Conservation (phyloP, 148 eudicot species). For the Vaccinium darrowii region DNA sequence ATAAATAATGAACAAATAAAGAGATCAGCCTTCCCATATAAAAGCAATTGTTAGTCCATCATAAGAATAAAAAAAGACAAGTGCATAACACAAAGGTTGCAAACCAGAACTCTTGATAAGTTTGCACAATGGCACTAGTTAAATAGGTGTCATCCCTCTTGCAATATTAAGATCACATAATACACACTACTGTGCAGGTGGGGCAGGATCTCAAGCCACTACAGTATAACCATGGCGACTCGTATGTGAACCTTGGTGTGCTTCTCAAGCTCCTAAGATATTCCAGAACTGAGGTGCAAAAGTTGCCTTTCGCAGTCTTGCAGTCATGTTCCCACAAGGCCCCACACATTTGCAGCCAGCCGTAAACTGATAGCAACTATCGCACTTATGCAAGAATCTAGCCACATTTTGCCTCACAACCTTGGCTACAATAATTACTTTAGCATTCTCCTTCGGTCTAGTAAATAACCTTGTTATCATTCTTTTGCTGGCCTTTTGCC, state of each 20-base stretch:
- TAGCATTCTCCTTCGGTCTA: background rate
- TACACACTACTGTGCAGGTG: background rate
- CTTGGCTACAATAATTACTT: background rate
- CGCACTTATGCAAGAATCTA: background rate
- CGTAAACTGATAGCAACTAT: background rate
- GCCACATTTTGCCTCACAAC: background rate
- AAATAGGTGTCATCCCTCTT: background rate
- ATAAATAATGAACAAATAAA: background rate
- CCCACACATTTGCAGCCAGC: no score
- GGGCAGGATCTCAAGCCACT: background rate
- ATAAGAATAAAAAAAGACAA: background rate
- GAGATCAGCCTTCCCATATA: constrained; percentile 1
- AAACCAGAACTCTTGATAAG: background rate
- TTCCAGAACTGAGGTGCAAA: background rate
- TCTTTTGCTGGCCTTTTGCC: background rate
- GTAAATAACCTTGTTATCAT: background rate
- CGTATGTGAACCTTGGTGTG: background rate
- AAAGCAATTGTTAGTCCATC: background rate
- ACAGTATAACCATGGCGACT: background rate
- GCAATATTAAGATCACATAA: background rate
- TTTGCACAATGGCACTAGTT: background rate
- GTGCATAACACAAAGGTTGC: background rate
- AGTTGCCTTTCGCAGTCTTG: background rate
- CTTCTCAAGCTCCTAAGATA: background rate
- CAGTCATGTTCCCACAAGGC: background rate